Conservation (phyloP, 2,329 filamentous ascomycete genomes). For the Laburnicola sp. region DNA sequence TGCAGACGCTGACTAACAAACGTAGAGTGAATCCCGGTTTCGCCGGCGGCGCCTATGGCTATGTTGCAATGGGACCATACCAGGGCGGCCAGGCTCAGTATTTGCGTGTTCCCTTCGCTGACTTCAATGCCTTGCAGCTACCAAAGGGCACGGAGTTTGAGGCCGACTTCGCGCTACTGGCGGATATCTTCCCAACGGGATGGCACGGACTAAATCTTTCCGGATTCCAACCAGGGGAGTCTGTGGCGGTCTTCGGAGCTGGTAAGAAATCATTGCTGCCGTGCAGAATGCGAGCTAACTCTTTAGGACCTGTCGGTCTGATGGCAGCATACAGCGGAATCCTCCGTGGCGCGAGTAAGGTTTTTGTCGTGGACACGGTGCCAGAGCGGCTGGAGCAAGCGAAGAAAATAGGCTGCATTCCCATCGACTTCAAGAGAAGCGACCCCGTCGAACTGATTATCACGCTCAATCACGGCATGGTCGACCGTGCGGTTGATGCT, state of each 20-base stretch:
- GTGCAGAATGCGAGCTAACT: slow-evolving; percentile 4
- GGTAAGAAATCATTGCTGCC: slow-evolving; percentile 27
- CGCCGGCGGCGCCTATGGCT: slow-evolving; percentile 63
- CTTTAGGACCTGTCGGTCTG: slow-evolving; percentile 60
- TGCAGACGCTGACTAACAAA: slow-evolving; percentile 7
- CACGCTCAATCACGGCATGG: slow-evolving; percentile 60
- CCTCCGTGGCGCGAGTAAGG: slow-evolving; percentile 62
- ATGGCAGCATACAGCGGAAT: slow-evolving; percentile 68
- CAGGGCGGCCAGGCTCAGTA: slow-evolving; percentile 65
- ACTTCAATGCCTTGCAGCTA: slow-evolving; percentile 67
- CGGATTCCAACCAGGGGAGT: slow-evolving; percentile 63
- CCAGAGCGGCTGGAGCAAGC: slow-evolving; percentile 62
- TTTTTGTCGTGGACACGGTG: slow-evolving; percentile 67
- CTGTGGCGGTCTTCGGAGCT: slow-evolving; percentile 66
- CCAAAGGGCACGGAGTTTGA: slow-evolving; percentile 65
- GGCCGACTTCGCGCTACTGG: slow-evolving; percentile 59
- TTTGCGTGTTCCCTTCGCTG: slow-evolving; percentile 66
- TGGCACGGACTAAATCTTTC: slow-evolving; percentile 62
- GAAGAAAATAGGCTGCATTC: slow-evolving; percentile 63
- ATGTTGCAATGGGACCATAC: slow-evolving; percentile 64
- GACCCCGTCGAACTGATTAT: slow-evolving; percentile 66
- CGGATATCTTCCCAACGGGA: slow-evolving; percentile 56
- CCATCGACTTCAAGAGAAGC: slow-evolving; percentile 63
- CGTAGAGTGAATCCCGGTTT: slow-evolving; percentile 60
- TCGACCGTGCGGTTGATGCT: slow-evolving; percentile 66